Base-by-base conservation (phyloP, 2,329 filamentous ascomycete genomes). In the Penicillium psychrosexuale region DNA sequence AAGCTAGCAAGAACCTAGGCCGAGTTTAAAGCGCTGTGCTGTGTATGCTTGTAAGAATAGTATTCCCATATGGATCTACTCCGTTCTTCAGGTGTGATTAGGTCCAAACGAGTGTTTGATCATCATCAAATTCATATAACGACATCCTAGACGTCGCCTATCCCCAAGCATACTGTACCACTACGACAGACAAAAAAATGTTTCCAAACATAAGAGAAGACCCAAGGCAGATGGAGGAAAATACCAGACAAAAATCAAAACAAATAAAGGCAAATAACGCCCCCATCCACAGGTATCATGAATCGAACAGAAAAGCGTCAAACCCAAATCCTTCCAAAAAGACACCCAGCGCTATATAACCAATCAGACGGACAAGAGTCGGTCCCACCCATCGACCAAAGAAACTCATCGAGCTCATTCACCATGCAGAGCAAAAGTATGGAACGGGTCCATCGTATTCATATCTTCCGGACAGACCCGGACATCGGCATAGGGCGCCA, bases 351-450 rank as follows among this genome's bases (percentile, higher is more conserved):
- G 28, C 47, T 47, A 47, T 17, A 19, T 27, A 27, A 40, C 50
- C 9, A 51, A 12, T 65, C 39, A 72, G 45, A 69, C 68, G 53
- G 65, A 68, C 61, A 72, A 62, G 55, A 67, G 70, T 65, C 66
- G 67, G 56, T 71, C 67, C 70, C 70, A 72, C 8, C 68, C 66
- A 47, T 65, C 62, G 22, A 60, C 59, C 33, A 72, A 46, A 15
- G 65, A 63, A 68, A 69, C 33, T 71, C 70, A 55, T 70, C 69
- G 39, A 67, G 59, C 6, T 71, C 71, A 19, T 45, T 69, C 68
- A 33, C 69, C 64, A 11, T 74, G 72, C 28, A 76, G 70, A 27
- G 72, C 57, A n/a, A 76, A 69, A 19, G 66, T 66, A 28, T 67
- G 66, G 51, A 75, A 75, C 0, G 72, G 61, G 48, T 74, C 71